Evolutionary conservation across 2,329 filamentous ascomycete species (phyloP).

Genomic region (Huntiella savannae): DNA sequence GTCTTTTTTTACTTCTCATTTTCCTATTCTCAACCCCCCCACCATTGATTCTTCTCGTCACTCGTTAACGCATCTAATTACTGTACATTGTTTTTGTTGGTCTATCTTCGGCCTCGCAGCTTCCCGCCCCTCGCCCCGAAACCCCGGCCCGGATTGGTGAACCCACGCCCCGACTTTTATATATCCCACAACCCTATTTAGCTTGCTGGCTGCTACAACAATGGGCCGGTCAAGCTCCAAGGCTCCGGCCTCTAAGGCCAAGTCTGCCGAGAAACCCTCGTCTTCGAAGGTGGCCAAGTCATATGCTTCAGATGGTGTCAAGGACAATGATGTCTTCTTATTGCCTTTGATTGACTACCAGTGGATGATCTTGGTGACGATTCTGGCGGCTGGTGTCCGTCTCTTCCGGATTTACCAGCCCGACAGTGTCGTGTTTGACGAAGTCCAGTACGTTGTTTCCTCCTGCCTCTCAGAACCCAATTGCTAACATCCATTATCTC

Average conservation of each 20-base stretch:
- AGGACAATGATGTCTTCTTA: conserved; percentile 80
- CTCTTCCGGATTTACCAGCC: conserved; percentile 94
- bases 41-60: too few species aligned
- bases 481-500: not conserved
- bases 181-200: too few species aligned
- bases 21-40: too few species aligned
- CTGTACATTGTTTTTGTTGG: too few species aligned
- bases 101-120: too few species aligned
- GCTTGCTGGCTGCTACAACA: not conserved
- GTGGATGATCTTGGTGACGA: conserved; percentile 50
- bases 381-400: conserved; percentile 61
- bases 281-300: conserved; percentile 21
- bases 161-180: too few species aligned
- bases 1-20: too few species aligned
- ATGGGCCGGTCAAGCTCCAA: conserved; percentile 6
- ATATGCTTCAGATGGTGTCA: conserved; percentile 61
- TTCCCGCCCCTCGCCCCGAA: too few species aligned
- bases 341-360: conserved; percentile 72
- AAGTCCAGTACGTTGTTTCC: conserved; percentile 66
- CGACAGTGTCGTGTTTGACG: conserved; percentile 91
- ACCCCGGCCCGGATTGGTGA: too few species aligned
- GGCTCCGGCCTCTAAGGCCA: not conserved
- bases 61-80: too few species aligned
- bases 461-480: not conserved
- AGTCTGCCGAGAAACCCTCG: not conserved